A percentile compares a stretch with the other conserved stretches of the same genome.
Evolutionary conservation across 2,329 filamentous ascomycete genomes (phyloP).

Genomic region (Chaetomium globosum): DNA sequence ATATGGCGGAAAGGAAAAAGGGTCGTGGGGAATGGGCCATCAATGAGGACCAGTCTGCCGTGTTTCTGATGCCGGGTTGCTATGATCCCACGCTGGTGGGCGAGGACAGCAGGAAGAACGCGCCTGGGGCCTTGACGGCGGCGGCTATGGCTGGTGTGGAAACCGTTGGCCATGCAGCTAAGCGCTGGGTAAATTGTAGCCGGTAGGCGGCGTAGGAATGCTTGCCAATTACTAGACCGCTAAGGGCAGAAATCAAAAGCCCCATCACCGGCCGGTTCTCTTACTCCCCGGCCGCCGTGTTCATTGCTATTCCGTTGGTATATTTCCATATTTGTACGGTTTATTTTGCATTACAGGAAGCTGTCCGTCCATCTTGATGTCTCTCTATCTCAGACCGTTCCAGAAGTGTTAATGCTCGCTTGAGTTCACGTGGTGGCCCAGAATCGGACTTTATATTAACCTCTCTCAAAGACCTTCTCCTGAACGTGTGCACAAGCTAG

Average conservation of each 20-base stretch:
- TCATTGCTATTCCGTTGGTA: no score
- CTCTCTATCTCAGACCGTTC: no score
- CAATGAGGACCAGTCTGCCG: background rate
- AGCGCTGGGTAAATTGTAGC: background rate
- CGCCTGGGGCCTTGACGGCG: background rate
- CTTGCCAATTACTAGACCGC: background rate
- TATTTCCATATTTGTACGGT: no score
- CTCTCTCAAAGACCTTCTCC: no score
- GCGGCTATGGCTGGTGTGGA: background rate
- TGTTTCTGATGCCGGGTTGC: conserved; percentile 2
- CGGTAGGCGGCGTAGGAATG: background rate
- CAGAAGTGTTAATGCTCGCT: no score
- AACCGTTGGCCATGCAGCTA: background rate
- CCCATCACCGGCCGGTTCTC: no score
- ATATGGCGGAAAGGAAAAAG: background rate
- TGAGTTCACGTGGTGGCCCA: no score
- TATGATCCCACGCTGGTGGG: background rate
- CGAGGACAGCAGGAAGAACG: background rate
- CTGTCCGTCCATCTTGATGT: no score
- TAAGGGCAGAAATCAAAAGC: background rate
- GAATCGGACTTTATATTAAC: no score
- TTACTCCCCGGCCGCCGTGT: no score
- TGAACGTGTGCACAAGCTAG: no score
- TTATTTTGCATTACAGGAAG: no score
- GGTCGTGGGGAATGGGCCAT: background rate